These are phyloP conservation scores for Termitomyces sp. DNA, from an alignment of 768 basidiomycete genomes.

Conservation along the genomic window DNA sequence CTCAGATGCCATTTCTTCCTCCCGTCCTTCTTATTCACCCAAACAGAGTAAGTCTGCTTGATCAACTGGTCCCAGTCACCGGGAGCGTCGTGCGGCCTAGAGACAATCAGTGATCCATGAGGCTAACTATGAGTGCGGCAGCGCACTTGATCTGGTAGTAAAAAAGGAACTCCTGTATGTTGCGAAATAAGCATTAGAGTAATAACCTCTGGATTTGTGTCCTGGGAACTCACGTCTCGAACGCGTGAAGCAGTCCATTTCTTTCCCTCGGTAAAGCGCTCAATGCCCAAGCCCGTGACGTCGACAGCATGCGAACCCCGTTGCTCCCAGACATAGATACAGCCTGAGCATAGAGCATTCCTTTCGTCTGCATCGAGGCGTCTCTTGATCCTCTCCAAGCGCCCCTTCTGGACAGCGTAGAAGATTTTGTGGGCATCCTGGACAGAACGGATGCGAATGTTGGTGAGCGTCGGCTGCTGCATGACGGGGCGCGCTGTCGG, in stretches of 20 bases:
- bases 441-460: constrained; percentile 70
- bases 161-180: constrained; percentile 70
- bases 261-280: constrained; percentile 80
- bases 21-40: constrained; percentile 61
- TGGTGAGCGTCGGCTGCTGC: constrained; percentile 71
- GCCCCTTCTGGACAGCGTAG: constrained; percentile 58
- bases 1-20: constrained; percentile 81
- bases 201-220: neutral
- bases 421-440: constrained; percentile 81
- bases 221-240: constrained; percentile 53
- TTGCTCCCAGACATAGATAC: constrained; percentile 71
- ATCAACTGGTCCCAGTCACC: constrained; percentile 58
- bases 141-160: constrained; percentile 70
- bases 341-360: constrained; percentile 48
- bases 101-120: neutral
- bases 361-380: constrained; percentile 77
- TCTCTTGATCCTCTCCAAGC: constrained; percentile 68
- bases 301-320: constrained; percentile 61
- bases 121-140: constrained; percentile 24
- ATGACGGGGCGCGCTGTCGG: neutral
- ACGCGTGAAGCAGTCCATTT: constrained; percentile 83
- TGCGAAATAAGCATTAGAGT: constrained; percentile 4
- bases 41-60: constrained; percentile 83
- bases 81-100: constrained; percentile 3
- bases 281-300: constrained; percentile 77